Base-by-base conservation (phyloP, 192 early-diverging fungal genomes). In the Linderina pennispora region DNA sequence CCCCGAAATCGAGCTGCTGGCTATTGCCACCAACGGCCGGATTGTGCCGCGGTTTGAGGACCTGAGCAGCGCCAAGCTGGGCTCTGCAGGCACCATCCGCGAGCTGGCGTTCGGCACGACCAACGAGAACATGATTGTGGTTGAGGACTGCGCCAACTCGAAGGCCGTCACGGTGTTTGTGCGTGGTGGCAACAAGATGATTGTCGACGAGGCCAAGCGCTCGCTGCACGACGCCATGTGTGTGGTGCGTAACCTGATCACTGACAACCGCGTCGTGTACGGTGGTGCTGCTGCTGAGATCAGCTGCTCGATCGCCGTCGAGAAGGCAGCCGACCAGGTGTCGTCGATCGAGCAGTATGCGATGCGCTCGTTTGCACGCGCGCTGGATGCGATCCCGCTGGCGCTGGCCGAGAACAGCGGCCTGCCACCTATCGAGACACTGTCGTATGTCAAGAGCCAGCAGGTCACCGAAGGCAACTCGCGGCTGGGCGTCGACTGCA, bases 11-110 rank as follows among this genome's bases (percentile, higher is more conserved):
- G 97, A 99, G 84, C 76, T 99, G 43, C 89, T 99, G 74, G 97
- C 97, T 18, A 99, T 99, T 61, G 97, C 97, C 28, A 99, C 97
- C 42, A 97, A 99, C 53, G 97, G 97, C 48, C 87, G 97, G 44
- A 99, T 99, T 62, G 97, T 99, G 40, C 97, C 97, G n/a, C 88
- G 97, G 34, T 99, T 99, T 52, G 95, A 94, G 58, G 97, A 99
- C 50, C 78, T 99, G 23, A 75, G 71, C 40, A 45, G 76, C 15
- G 80, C 81, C 15, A 99, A 99, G 75, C 82, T 99, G 26, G 97
- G 97, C 58, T 56, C 71, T 13, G 97, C 97, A 45, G 97, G 97
- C 33, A 62, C 87, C 23, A 91, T 99, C 35, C 89, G 93, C 50
- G 97, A 99, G 65, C 57, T 98, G 51, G 77, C 84, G 15, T 98